A percentile compares a stretch with the other conserved stretches of the same genome.
Conservation (phyloP, 2,329 filamentous ascomycete species). For the Apiospora saccharicola region DNA sequence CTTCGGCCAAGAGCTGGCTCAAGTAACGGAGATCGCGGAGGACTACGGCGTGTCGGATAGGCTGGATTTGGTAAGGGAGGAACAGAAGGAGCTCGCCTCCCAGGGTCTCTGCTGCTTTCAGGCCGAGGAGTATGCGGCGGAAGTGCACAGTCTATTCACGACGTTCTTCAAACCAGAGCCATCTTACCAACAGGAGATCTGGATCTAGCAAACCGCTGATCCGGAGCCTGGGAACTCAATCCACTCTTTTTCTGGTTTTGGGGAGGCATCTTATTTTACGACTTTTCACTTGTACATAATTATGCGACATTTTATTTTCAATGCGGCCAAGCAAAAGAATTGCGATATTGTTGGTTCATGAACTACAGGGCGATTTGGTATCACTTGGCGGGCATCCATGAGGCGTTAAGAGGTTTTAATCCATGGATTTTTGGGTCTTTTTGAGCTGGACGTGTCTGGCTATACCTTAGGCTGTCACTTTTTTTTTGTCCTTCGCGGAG, state of each 20-base stretch:
- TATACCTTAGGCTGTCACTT: background rate
- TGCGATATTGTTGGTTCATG: background rate
- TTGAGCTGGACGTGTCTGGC: conserved; percentile 3
- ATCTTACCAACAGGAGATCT: conserved; percentile 15
- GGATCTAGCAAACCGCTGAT: background rate
- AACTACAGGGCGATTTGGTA: background rate
- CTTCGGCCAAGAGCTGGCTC: conserved; percentile 87
- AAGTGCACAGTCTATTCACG: conserved; percentile 75
- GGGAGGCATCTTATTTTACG: conserved; percentile 30
- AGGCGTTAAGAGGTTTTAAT: conserved; percentile 9
- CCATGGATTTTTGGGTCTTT: background rate
- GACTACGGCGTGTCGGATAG: conserved; percentile 75
- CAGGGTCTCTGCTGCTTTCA: conserved; percentile 77
- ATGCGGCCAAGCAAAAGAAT: conserved; percentile 2
- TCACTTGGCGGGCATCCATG: background rate
- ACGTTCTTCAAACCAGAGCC: conserved; percentile 54
- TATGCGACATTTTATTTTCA: conserved; percentile 15
- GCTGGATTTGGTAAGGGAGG: conserved; percentile 72
- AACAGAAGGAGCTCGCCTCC: conserved; percentile 72
- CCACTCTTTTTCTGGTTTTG: conserved; percentile 16
- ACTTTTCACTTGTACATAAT: conserved; percentile 45
- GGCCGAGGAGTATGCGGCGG: conserved; percentile 83
- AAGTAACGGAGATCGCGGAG: conserved; percentile 92
- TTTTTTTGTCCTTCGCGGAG: background rate
- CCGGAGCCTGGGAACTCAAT: background rate